Percentiles rank a stretch among this genome's conserved stretches.
phyloP scores from a whole-genome alignment of 805 yeast species.

The Lipomyces lipofer region DNA sequence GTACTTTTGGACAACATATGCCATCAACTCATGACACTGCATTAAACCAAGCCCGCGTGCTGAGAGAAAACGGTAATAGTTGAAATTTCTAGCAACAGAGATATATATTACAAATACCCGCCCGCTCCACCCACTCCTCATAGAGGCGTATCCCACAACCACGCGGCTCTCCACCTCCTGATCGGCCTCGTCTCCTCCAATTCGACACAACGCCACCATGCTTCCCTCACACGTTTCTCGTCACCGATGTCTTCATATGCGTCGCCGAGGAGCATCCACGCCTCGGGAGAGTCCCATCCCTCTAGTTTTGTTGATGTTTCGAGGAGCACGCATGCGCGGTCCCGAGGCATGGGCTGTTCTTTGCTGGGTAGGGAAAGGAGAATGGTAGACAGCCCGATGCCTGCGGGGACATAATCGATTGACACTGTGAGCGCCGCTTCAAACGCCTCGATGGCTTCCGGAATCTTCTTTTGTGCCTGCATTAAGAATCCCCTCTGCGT shows the following conservation, averaged over 20 bases:
- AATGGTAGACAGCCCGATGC: slow-evolving; percentile 18
- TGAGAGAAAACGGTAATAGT: too few species aligned
- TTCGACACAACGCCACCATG: slow-evolving; percentile 24
- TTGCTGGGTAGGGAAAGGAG: slow-evolving; percentile 9
- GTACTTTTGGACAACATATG: too few species aligned
- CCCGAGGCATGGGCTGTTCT: slow-evolving; percentile 31
- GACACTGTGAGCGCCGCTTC: slow-evolving; percentile 30
- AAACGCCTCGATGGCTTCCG: slow-evolving; percentile 22
- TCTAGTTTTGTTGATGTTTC: slow-evolving; percentile 19
- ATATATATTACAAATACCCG: too few species aligned
- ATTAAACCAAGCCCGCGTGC: too few species aligned
- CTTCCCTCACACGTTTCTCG: slow-evolving; percentile 9
- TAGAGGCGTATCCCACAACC: slow-evolving; percentile 26
- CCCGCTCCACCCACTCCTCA: too few species aligned
- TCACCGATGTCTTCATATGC: slow-evolving; percentile 18
- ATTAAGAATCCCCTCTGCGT: slow-evolving; percentile 23
- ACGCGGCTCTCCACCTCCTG: slow-evolving; percentile 21
- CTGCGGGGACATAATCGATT: slow-evolving; percentile 28
- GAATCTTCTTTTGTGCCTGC: slow-evolving; percentile 16
- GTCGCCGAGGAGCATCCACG: slow-evolving; percentile 26
- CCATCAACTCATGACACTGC: too few species aligned
- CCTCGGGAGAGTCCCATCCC: slow-evolving; percentile 29
- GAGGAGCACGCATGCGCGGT: slow-evolving; percentile 28
- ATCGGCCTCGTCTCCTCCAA: slow-evolving; percentile 28
- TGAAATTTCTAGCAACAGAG: too few species aligned